These are phyloP conservation scores for Plasmodium relictum DNA, from an alignment of 169 alveolate species.

Conservation along the genomic window DNA sequence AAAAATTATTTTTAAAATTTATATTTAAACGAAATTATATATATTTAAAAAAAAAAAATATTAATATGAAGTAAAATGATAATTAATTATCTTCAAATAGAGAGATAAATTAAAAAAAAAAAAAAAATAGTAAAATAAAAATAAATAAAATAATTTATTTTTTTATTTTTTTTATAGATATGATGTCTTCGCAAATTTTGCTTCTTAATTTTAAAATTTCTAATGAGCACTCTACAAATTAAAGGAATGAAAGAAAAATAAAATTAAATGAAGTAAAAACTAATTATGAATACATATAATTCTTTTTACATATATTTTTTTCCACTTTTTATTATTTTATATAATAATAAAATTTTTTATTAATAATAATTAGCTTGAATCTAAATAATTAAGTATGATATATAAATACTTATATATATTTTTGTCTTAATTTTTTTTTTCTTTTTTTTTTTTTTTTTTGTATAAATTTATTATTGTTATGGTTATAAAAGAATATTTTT, in stretches of 20 bases:
- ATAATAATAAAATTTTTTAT: neutral
- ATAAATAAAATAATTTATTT: neutral
- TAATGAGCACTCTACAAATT: neutral
- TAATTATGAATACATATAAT: too few species aligned
- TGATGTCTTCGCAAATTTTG: constrained; percentile 23
- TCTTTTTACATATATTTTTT: too few species aligned
- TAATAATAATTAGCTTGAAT: neutral
- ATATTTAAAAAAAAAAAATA: constrained; percentile 8
- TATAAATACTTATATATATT: too few species aligned
- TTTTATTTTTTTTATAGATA: constrained; percentile 7
- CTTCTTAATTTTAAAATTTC: constrained; percentile 9
- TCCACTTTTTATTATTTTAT: too few species aligned
- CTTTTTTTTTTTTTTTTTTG: too few species aligned
- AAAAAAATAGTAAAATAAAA: neutral
- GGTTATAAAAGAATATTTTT: too few species aligned
- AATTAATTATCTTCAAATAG: neutral
- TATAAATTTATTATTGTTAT: too few species aligned
- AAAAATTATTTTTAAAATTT: constrained; percentile 1
- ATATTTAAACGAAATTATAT: neutral
- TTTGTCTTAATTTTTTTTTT: too few species aligned
- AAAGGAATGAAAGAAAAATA: constrained; percentile 12
- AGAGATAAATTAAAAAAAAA: constrained; percentile 3
- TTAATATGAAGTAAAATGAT: neutral
- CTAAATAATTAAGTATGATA: neutral
- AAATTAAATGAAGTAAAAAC: neutral